Evolutionary conservation across 768 basidiomycete species (phyloP), one percentile per base, ranked within the genome.

Genomic region (Pluteus cervinus): DNA sequence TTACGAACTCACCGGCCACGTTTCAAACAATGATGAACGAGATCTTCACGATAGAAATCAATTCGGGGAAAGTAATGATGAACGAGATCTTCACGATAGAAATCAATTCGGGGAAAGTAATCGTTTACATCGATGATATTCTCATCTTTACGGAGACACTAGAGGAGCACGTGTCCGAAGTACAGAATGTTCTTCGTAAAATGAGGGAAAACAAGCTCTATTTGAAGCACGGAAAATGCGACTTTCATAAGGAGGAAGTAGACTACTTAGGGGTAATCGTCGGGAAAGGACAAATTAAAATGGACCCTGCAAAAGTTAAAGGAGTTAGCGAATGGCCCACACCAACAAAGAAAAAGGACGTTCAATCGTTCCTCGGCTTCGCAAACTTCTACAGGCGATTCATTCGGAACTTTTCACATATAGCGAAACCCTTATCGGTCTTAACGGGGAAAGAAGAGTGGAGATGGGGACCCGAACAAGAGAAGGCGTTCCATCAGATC

Each of bases 371-470:
- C 50, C 40, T 73, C 1, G 66, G 67, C 3, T 70, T 73, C 39
- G 46, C 53, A 3, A 71, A 71, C 47, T 73, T 69, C 42, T 73
- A 72, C 36, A 41, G 59, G 2, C 37, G 58, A 0, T 71, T 72
- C 50, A 65, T 71, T 12, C 4, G 47, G 12, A 40, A 55, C n/a
- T 71, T 56, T 43, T 51, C 61, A 3, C 8, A 50, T 9, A 62
- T 64, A 20, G 53, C 56, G 4, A 37, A 53, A 10, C 58, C 61
- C 4, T 39, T 68, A 2, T 58, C 40, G 11, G 24, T 30, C 2
- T 49, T 61, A 2, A 61, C 57, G 4, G 25, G 46, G n/a, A 59
- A 64, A 28, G 29, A 40, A 32, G 11, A 31, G 2, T 60, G 39
- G 36, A 18, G 43, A 17, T 64, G 53, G 44, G 34, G 36, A 7